Evolutionary conservation across 768 basidiomycete genomes (phyloP).

Genomic region (Paxillus involutus): DNA sequence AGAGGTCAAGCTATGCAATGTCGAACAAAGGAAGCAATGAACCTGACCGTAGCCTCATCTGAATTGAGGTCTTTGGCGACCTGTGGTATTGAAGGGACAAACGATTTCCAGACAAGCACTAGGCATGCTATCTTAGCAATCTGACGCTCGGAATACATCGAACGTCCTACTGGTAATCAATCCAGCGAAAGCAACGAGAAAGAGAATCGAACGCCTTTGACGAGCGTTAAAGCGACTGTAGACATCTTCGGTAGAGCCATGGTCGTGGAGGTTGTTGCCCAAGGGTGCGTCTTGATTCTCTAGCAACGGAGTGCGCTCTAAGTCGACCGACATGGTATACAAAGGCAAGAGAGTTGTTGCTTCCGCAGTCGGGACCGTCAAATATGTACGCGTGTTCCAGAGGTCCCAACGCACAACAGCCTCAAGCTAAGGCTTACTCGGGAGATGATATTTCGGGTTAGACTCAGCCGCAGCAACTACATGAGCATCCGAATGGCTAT

Average conservation of each 20-base stretch:
- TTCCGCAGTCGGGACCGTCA: neutral
- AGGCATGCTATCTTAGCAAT: neutral
- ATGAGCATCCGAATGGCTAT: too few species aligned
- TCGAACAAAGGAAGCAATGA: neutral
- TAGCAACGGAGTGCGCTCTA: neutral
- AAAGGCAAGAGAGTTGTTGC: neutral
- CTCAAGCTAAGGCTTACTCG: too few species aligned
- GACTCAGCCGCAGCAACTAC: too few species aligned
- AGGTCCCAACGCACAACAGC: too few species aligned
- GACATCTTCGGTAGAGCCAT: neutral
- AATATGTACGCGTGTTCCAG: too few species aligned
- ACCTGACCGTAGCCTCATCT: constrained; percentile 58
- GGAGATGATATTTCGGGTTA: too few species aligned
- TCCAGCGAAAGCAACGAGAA: constrained; percentile 55
- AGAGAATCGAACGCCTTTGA: constrained; percentile 51
- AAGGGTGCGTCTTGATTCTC: neutral
- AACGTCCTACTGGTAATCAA: constrained; percentile 51
- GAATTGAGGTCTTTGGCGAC: constrained; percentile 61
- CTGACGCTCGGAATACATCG: neutral
- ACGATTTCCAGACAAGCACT: constrained; percentile 69
- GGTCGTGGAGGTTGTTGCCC: neutral
- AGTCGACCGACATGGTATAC: neutral
- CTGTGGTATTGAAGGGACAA: constrained; percentile 68
- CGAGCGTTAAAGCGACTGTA: constrained; percentile 43
- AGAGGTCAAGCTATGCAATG: neutral